Base-by-base conservation (phyloP, 1,284 basidiomycete genomes). In the Cryptococcus sp. region DNA sequence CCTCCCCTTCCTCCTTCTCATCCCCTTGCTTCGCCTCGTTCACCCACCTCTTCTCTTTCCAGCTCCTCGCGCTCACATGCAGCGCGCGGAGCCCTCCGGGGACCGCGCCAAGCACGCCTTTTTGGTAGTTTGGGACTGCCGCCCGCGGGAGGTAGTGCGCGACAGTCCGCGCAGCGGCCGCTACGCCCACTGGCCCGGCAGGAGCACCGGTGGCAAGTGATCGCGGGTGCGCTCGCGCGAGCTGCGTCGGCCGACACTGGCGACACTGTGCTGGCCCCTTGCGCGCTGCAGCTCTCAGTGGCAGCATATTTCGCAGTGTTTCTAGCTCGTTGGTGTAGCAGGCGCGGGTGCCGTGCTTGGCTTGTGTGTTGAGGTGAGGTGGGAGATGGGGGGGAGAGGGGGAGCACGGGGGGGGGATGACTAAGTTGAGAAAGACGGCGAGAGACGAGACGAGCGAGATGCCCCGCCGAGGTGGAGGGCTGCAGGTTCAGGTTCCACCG, bases 31-130 rank as follows among this genome's bases (percentile, higher is more conserved):
- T 50, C 24, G 70, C 62, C 16, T 66, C 59, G 55, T 76, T 76
- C 23, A 74, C 64, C 73, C 73, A 76, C 60, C 67, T 59, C 57
- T 73, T 74, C 40, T 75, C 72, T 58, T 72, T 73, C 37, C 63
- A 47, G 35, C 28, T 33, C 28, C 28, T 33, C 28, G 28, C 28
- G 28, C 28, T 33, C 28, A 33, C 28, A 33, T 33, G 28, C 9
- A 33, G 28, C 28, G 28, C 28, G 5, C 28, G 4, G 5, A 33
- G 5, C 28, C 28, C 28, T 4, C 28, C 28, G 4, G 9, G 5
- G 28, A 33, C 38, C 38, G 21, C 43, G 44, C 20, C 39, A 45
- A 23, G 13, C 35, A 12, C 40, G 39, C 13, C 12, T 42, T 18
- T 24, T 20, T 15, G 2, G 45, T 18, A 23, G 48, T 28, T n/a